Base-by-base conservation (phyloP, 306 rosid species). In the Inga leiocalycina region DNA sequence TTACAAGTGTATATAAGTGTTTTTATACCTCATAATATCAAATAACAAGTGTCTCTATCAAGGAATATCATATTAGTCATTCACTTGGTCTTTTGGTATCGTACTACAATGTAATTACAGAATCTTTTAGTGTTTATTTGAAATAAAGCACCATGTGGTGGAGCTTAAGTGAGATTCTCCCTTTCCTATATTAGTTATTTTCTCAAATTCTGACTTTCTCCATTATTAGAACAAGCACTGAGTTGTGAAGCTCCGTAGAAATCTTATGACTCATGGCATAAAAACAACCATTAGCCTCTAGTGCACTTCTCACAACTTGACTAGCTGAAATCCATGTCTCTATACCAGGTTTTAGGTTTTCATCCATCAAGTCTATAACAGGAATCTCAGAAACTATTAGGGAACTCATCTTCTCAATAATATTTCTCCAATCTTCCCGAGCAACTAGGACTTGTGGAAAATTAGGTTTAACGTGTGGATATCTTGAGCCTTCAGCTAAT, bases 201-300 rank as follows among this genome's bases (percentile, higher is more conserved):
- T 24, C 27, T 24, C 27, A 24, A 24, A 24, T 24, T 24, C 27
- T 24, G 27, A 24, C 76, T n/a, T 48, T 76, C 82, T 86, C 69
- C 89, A 70, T 65, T 75, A 86, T 86, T 30, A 79, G 57, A 67
- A 46, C 5, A 49, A 86, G 80, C 45, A 86, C 79, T 1, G 86
- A 82, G 76, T 83, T 79, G 66, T 82, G 17, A 79, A 86, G 86
- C n/a, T 69, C 73, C 72, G 34, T 75, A 11, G 89, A 35, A 75
- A 75, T 64, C 70, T 75, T 59, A 74, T 79, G 61, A 75, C n/a
- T 69, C n/a, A 61, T 2, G 0, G 75, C 86, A 61, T 74, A 82
- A 15, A 86, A 82, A 13, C 78, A 75, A 35, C 86, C 89, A 68
- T 82, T 74, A 30, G 71, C 76, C 66, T 86, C 89, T 46, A 82